phyloP scores from a whole-genome alignment of 2,329 filamentous ascomycete species.

The Arachnopeziza araneosa region DNA sequence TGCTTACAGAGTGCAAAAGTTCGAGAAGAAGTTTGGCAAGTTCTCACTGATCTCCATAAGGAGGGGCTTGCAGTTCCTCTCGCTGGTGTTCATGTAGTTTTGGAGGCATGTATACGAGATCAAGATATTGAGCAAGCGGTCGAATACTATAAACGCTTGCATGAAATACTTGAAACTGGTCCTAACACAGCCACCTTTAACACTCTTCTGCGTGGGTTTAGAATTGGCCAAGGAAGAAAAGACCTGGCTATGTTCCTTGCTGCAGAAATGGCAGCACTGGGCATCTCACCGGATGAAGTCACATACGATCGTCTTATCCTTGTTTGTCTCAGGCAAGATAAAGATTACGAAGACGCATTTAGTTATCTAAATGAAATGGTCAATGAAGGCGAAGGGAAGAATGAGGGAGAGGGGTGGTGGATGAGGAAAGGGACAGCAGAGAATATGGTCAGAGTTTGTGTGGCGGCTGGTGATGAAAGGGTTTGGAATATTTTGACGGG shows the following conservation, averaged over 20 bases:
- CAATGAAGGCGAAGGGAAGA: constrained; percentile 30
- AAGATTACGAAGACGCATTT: constrained; percentile 42
- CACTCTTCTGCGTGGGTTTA: constrained; percentile 43
- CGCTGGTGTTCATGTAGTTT: constrained; percentile 40
- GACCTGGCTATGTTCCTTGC: constrained; percentile 55
- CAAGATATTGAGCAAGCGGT: constrained; percentile 45
- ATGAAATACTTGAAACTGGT: constrained; percentile 41
- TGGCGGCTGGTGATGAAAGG: constrained; percentile 16
- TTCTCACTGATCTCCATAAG: constrained; percentile 50
- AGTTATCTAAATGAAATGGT: constrained; percentile 46
- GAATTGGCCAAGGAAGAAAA: constrained; percentile 32
- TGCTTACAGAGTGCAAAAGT: constrained; percentile 44
- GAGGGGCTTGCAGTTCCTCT: constrained; percentile 45
- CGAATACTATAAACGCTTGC: constrained; percentile 55
- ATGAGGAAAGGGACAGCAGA: constrained; percentile 26
- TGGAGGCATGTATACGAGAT: constrained; percentile 32
- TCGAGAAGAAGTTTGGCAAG: constrained; percentile 43
- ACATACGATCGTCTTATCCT: constrained; percentile 60
- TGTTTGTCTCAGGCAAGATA: constrained; percentile 41
- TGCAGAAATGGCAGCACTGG: constrained; percentile 53
- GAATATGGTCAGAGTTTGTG: constrained; percentile 19
- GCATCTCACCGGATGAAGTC: constrained; percentile 46
- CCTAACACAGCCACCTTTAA: constrained; percentile 55
- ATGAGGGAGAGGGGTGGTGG: constrained; percentile 27
- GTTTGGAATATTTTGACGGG: constrained; percentile 21